These are phyloP conservation scores for Pseudocercospora pini-densiflorae DNA, from an alignment of 2,329 filamentous ascomycete species.

Conservation along the genomic window DNA sequence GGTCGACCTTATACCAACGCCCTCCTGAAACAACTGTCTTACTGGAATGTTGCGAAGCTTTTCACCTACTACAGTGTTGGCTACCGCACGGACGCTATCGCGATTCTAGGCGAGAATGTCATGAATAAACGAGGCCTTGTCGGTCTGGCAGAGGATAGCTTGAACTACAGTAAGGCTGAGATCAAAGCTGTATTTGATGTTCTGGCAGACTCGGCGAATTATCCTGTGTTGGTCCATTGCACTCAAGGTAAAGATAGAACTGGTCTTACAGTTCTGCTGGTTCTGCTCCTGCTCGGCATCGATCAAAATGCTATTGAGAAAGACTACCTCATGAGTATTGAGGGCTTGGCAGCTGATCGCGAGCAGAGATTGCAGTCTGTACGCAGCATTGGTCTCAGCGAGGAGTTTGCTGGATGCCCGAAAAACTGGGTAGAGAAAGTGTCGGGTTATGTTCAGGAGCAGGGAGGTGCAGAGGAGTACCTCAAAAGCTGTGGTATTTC, in stretches of 20 bases:
- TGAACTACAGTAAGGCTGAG: conserved; percentile 69
- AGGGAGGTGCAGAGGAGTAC: conserved; percentile 71
- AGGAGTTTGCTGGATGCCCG: conserved; percentile 73
- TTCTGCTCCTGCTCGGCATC: conserved; percentile 66
- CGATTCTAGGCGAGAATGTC: conserved; percentile 69
- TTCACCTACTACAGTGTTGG: conserved; percentile 67
- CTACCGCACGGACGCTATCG: conserved; percentile 70
- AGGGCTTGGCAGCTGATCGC: conserved; percentile 64
- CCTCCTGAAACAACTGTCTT: conserved; percentile 70
- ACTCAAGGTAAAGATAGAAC: conserved; percentile 89
- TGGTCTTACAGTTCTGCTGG: conserved; percentile 71
- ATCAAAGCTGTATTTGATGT: conserved; percentile 60
- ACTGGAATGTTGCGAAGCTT: conserved; percentile 67
- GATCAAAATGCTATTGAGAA: conserved; percentile 64
- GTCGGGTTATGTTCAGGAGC: conserved; percentile 62
- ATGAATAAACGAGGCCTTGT: conserved; percentile 74
- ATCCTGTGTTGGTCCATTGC: conserved; percentile 77
- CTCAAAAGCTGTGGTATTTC: conserved; percentile 63
- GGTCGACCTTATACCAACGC: conserved; percentile 71
- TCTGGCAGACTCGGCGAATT: conserved; percentile 53
- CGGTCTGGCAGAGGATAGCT: conserved; percentile 70
- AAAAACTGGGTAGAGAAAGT: conserved; percentile 66
- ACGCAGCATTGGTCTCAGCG: conserved; percentile 68
- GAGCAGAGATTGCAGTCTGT: conserved; percentile 71
- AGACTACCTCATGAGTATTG: conserved; percentile 73